Conservation (phyloP, 2,329 filamentous ascomycete genomes). For the Hymenoscyphus repandus region DNA sequence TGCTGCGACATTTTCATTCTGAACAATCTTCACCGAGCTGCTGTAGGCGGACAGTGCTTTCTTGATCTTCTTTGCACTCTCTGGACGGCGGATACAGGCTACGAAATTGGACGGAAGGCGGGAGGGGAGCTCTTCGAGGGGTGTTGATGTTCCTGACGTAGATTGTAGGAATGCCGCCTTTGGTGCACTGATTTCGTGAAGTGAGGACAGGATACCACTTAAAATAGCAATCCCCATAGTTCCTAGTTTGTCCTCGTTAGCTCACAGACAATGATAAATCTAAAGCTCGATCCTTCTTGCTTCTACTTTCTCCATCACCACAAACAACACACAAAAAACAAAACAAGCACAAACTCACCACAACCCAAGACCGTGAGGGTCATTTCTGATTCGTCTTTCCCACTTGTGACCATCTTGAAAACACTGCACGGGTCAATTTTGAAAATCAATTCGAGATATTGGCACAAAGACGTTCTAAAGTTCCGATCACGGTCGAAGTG, state of each 20-base stretch:
- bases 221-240: conserved; percentile 85
- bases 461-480: too few species aligned
- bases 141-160: conserved; percentile 38
- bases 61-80: conserved; percentile 64
- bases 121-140: conserved; percentile 43
- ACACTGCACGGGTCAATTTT: background rate
- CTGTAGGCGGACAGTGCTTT: conserved; percentile 59
- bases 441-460: background rate
- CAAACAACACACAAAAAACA: background rate
- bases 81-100: conserved; percentile 69
- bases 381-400: conserved; percentile 37
- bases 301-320: background rate
- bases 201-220: conserved; percentile 69
- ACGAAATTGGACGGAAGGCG: conserved; percentile 71
- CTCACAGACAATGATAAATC: too few species aligned
- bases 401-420: conserved; percentile 13
- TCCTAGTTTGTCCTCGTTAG: conserved; percentile 40
- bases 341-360: conserved; percentile 47
- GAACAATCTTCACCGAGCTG: conserved; percentile 57
- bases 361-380: conserved; percentile 79
- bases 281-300: background rate
- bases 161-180: conserved; percentile 36
- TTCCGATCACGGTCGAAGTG: background rate
- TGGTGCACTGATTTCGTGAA: conserved; percentile 48
- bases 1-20: conserved; percentile 66